Percentiles rank a stretch among this genome's conserved stretches.
phyloP scores from a whole-genome alignment of 495 filamentous ascomycete genomes.

The Pyrenopolyporus hunteri region DNA sequence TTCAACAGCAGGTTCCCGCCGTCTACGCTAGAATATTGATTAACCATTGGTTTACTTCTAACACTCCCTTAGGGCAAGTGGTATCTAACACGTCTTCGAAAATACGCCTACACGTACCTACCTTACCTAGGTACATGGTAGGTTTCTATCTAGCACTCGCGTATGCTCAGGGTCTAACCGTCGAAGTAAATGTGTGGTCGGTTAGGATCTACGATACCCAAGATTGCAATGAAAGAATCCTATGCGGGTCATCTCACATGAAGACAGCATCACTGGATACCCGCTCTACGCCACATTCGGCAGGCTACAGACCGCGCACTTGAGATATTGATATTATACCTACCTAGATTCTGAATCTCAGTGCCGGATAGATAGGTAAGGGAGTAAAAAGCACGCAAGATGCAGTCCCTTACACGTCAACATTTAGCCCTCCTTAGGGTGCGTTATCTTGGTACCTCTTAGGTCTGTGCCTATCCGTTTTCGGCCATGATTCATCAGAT shows the following conservation, averaged over 20 bases:
- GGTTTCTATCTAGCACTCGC: too few relatives aligned
- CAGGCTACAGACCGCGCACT: conserved; percentile 2
- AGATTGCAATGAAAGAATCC: conserved; percentile 16
- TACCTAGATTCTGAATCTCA: background rate
- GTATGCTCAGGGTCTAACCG: too few relatives aligned
- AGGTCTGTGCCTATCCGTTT: conserved; percentile 29
- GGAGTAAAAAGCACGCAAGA: conserved; percentile 38
- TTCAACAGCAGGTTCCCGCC: background rate
- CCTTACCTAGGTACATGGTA: conserved; percentile 19
- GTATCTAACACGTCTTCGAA: too few relatives aligned
- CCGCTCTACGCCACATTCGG: conserved; percentile 14
- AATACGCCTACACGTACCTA: too few relatives aligned
- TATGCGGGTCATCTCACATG: conserved; percentile 39
- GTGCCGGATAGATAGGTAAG: conserved; percentile 9
- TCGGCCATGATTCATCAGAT: conserved; percentile 43
- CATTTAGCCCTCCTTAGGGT: conserved; percentile 18
- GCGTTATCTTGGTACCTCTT: conserved; percentile 17
- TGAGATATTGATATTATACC: background rate
- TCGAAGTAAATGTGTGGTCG: too few relatives aligned
- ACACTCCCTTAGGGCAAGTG: too few relatives aligned
- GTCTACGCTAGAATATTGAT: conserved; percentile 20
- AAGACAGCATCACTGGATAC: conserved; percentile 34
- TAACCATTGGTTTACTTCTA: background rate
- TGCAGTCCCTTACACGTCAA: conserved; percentile 28
- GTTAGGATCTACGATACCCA: conserved; percentile 15